phyloP scores from a whole-genome alignment of 2,329 filamentous ascomycete genomes.

The Sporothrix curviconia region DNA sequence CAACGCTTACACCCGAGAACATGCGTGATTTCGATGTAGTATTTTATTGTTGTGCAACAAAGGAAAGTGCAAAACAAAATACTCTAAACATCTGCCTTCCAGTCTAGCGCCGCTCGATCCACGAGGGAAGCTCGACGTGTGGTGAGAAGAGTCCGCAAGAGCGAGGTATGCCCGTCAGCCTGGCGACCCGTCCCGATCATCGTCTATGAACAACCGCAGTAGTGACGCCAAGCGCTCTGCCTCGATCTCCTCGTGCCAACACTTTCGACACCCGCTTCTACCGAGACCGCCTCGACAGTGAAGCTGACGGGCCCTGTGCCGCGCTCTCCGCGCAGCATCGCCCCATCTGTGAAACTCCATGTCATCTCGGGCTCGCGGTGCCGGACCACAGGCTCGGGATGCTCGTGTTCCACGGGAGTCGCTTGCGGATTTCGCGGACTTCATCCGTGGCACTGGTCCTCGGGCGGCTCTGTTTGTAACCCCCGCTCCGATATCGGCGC shows the following conservation, averaged over 20 bases:
- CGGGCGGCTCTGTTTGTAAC: constrained; percentile 27
- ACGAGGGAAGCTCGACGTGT: constrained; percentile 37
- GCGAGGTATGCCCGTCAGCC: constrained; percentile 39
- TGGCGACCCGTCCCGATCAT: constrained; percentile 40
- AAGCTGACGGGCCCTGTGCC: constrained; percentile 14
- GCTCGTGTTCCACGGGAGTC: constrained; percentile 65
- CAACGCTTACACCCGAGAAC: constrained; percentile 70
- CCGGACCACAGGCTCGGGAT: constrained; percentile 54
- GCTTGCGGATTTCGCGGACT: constrained; percentile 77
- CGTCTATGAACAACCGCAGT: constrained; percentile 37
- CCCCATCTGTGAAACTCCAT: constrained; percentile 15
- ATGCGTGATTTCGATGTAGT: constrained; percentile 71
- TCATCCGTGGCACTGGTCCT: constrained; percentile 80
- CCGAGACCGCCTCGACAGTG: constrained; percentile 23
- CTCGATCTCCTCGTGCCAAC: constrained; percentile 28
- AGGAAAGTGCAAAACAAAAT: too few relatives aligned
- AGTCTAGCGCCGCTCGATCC: constrained; percentile 37
- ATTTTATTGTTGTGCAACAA: too few relatives aligned
- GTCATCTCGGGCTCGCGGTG: constrained; percentile 28
- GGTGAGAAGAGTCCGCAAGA: constrained; percentile 37
- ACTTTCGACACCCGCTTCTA: constrained; percentile 19
- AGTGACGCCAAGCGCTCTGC: constrained; percentile 30
- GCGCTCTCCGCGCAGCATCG: constrained; percentile 26
- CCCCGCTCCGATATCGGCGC: background rate
- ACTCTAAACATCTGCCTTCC: background rate